Base-by-base conservation (phyloP, 192 early-diverging fungal species). In the Coemansia sp. region DNA sequence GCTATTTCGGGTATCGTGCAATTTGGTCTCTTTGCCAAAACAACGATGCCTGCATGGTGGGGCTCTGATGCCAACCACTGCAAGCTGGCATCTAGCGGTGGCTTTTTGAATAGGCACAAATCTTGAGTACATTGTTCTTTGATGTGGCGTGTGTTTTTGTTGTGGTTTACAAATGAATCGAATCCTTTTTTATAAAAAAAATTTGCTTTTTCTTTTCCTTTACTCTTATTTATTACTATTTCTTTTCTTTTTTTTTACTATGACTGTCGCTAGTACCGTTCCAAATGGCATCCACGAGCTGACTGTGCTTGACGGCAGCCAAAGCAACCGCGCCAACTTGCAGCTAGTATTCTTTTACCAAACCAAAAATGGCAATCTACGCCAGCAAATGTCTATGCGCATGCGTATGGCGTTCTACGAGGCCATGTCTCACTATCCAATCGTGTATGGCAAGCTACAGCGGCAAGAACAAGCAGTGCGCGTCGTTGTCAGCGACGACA, bases 31-130 rank as follows among this genome's bases (percentile, higher is more conserved):
- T 75, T 83, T 21, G 63, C 76, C 14, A 75, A 78, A 26, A 64
- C 62, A 9, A 83, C 74, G 28, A 82, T 82, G 79, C 79, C 80
- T 2, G 46, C 74, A 32, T 83, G 76, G 76, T 83, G 80, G 80
- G 80, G 80, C 23, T 60, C 80, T 2, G 76, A 83, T 85, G 95
- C 97, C 64, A 97, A 98, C 78, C 91, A 98, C 64, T 99, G 98
- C 87, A 97, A 96, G 84, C 86, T 99, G 57, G 87, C 98, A 30
- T 87, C 98, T 21, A 96, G 96, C 67, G 97, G 97, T 44, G 97
- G 98, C 80, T 95, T 74, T 63, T 58, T 82, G 21, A 70, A 73
- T 39, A 44, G 72, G 11, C 35, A 30, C 66, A 44, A 33, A 46
- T 69, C 19, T 6, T 39, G 16, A 63, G 16, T 8, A 8, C 14